phyloP scores from a whole-genome alignment of 164 flowering plant species.

The Vitis amurensis region DNA sequence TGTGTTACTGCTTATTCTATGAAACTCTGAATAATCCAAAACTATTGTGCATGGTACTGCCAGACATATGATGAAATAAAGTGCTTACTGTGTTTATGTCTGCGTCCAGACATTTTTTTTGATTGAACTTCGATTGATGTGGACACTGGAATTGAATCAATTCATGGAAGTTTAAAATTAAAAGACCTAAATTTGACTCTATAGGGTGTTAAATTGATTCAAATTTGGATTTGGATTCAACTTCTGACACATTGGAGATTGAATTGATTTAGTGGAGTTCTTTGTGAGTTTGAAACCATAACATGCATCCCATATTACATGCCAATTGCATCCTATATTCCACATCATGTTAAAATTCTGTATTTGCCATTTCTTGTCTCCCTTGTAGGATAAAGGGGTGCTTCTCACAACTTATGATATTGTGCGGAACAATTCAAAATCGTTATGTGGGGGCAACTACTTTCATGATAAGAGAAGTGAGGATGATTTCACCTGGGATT shows the following conservation, averaged over 20 bases:
- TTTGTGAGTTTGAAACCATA: not conserved
- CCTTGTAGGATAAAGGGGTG: slow-evolving; percentile 73
- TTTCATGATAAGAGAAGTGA: slow-evolving; percentile 51
- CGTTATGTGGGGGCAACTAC: slow-evolving; percentile 51
- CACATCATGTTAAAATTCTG: not conserved
- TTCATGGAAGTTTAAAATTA: not conserved
- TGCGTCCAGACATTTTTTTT: not conserved
- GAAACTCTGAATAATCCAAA: too few relatives aligned
- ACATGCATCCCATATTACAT: not conserved
- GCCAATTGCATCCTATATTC: too few relatives aligned
- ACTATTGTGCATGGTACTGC: too few relatives aligned
- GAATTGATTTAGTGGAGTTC: not conserved
- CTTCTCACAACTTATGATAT: slow-evolving; percentile 96
- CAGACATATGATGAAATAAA: not conserved
- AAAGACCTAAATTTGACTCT: not conserved
- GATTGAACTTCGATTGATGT: not conserved
- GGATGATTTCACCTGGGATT: slow-evolving; percentile 78
- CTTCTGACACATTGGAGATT: not conserved
- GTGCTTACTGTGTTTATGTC: not conserved
- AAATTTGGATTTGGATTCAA: not conserved
- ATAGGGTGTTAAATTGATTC: not conserved
- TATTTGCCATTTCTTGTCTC: slow-evolving; percentile 2
- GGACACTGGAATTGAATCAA: not conserved
- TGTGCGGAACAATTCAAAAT: slow-evolving; percentile 70
- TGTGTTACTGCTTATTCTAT: not conserved